A percentile compares a stretch with the other conserved stretches of the same genome.
Evolutionary conservation across 1,139 yeast genomes (phyloP).

Genomic region (Sugiyamaella paludigena): DNA sequence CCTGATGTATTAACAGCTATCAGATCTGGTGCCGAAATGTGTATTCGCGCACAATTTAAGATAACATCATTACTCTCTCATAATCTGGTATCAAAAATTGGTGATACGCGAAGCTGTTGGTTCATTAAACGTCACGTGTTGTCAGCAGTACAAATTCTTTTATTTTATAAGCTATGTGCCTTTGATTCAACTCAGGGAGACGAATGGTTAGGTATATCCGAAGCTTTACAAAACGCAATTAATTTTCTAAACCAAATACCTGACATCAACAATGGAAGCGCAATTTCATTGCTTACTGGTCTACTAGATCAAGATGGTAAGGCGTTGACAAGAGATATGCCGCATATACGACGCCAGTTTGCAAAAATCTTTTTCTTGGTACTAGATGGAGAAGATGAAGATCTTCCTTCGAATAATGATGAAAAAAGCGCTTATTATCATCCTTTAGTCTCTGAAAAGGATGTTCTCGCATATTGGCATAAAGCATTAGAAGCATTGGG

Average conservation of each 20-base stretch:
- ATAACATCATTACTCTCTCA: slow-evolving; percentile 7
- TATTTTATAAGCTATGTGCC: slow-evolving; percentile 11
- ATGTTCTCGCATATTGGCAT: slow-evolving; percentile 13
- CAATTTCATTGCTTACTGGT: slow-evolving; percentile 2
- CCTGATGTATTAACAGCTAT: slow-evolving; percentile 11
- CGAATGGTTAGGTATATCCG: slow-evolving; percentile 3
- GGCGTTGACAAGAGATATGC: slow-evolving; percentile 7
- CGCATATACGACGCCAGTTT: slow-evolving; percentile 7
- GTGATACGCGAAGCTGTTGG: slow-evolving; percentile 15
- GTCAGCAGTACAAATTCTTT: slow-evolving; percentile 8
- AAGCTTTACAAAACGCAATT: slow-evolving; percentile 5
- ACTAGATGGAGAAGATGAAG: slow-evolving; percentile 7
- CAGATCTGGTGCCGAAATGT: slow-evolving; percentile 14
- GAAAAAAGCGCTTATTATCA: neutral
- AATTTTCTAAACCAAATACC: slow-evolving; percentile 9
- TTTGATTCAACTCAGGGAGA: slow-evolving; percentile 1
- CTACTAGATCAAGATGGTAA: slow-evolving; percentile 9
- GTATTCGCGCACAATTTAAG: slow-evolving; percentile 10
- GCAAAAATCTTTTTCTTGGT: slow-evolving; percentile 12
- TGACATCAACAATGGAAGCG: slow-evolving; percentile 8
- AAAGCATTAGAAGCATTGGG: slow-evolving; percentile 6
- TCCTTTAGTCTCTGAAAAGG: slow-evolving; percentile 5
- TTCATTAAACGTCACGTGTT: slow-evolving; percentile 9
- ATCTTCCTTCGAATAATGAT: neutral
- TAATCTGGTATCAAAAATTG: slow-evolving; percentile 1